A percentile compares a stretch with the other conserved stretches of the same genome.
Conservation (phyloP, 1,284 basidiomycete species). For the Rhodotorula mucilaginosa region DNA sequence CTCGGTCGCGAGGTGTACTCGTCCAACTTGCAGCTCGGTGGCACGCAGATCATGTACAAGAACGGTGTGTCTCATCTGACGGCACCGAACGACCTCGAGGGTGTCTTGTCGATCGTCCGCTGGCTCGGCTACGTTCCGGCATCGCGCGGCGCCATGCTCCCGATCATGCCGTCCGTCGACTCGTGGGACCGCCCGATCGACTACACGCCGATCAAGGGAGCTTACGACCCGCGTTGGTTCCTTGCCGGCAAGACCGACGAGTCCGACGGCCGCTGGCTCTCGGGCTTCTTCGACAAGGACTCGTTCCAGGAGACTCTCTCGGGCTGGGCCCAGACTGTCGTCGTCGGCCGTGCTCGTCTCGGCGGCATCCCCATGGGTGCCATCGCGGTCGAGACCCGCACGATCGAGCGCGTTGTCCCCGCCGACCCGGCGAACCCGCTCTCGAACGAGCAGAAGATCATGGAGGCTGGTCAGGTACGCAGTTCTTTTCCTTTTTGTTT, state of each 20-base stretch:
- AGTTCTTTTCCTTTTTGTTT: neutral
- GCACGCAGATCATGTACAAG: conserved; percentile 97
- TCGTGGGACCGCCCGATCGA: conserved; percentile 89
- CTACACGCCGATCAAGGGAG: conserved; percentile 86
- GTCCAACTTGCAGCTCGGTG: conserved; percentile 96
- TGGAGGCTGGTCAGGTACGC: conserved; percentile 85
- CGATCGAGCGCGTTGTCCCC: conserved; percentile 92
- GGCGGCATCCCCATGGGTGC: conserved; percentile 97
- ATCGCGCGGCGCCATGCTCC: conserved; percentile 70
- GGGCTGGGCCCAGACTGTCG: conserved; percentile 98
- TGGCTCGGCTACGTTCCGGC: conserved; percentile 95
- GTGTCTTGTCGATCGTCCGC: conserved; percentile 85
- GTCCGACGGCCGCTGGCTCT: conserved; percentile 64
- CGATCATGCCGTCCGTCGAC: conserved; percentile 68
- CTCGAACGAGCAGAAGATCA: conserved; percentile 95
- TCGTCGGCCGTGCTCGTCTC: conserved; percentile 90
- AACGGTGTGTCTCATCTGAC: conserved; percentile 98
- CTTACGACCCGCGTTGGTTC: conserved; percentile 98
- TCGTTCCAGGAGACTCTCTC: conserved; percentile 95
- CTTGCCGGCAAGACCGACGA: conserved; percentile 90
- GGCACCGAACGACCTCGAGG: conserved; percentile 89
- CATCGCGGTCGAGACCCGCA: conserved; percentile 96
- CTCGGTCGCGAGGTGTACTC: conserved; percentile 99
- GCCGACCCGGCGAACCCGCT: conserved; percentile 98
- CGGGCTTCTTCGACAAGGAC: conserved; percentile 94